Evolutionary conservation across 148 eudicot genomes (phyloP).

Genomic region (Chenopodium suecicum): DNA sequence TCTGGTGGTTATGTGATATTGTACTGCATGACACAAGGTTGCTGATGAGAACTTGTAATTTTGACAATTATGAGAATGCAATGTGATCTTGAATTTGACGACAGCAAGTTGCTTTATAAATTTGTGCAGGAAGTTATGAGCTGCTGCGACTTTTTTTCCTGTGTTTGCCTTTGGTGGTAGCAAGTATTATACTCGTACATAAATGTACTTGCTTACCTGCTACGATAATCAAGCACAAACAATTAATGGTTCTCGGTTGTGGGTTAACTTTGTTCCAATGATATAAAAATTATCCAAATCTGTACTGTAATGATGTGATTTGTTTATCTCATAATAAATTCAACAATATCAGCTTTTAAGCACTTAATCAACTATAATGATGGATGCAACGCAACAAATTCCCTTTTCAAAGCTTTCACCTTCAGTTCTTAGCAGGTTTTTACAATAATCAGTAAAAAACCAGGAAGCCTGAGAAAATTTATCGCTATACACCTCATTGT

Average conservation of each 20-base stretch:
- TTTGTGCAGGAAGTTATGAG: not conserved
- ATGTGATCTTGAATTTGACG: not conserved
- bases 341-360: not conserved
- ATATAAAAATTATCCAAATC: too few species aligned
- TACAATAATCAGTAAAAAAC: too few species aligned
- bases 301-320: not conserved
- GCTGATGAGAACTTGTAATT: conserved; percentile 8
- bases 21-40: not conserved
- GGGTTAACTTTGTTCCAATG: not conserved
- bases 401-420: not conserved
- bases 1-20: not conserved
- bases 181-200: not conserved
- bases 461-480: too few species aligned
- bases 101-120: not conserved
- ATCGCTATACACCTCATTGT: too few species aligned
- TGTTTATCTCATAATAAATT: too few species aligned
- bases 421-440: too few species aligned
- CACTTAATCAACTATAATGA: not conserved
- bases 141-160: not conserved
- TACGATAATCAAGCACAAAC: too few species aligned
- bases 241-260: too few species aligned
- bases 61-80: not conserved
- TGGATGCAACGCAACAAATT: not conserved
- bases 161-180: not conserved
- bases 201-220: too few species aligned